These are phyloP conservation scores for Paralagenidium karlingii DNA, from an alignment of 352 stramenopile species.

Conservation along the genomic window DNA sequence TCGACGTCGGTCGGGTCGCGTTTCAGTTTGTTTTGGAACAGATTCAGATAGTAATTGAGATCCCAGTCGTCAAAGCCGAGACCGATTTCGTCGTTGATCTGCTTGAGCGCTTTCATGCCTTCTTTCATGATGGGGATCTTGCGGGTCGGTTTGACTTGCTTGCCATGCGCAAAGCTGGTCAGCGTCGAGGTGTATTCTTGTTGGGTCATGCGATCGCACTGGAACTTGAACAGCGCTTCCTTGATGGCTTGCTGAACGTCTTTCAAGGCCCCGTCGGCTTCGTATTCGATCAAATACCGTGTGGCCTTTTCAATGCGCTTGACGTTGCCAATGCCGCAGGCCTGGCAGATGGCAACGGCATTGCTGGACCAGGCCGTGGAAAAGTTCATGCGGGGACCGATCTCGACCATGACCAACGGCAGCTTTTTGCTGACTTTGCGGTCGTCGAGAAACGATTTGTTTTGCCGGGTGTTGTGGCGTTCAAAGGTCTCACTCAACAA, in stretches of 20 bases:
- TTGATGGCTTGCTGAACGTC: constrained; percentile 25
- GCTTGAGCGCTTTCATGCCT: constrained; percentile 89
- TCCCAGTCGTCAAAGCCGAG: constrained; percentile 99
- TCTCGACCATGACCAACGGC: constrained; percentile 78
- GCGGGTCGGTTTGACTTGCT: constrained; percentile 67
- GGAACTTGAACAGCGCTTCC: constrained; percentile 36
- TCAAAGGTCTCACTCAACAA: constrained; percentile 96
- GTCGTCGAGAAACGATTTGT: constrained; percentile 40
- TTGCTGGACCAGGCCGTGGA: constrained; percentile 98
- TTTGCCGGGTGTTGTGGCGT: constrained; percentile 54
- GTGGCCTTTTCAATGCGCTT: constrained; percentile 91
- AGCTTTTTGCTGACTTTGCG: constrained; percentile 11
- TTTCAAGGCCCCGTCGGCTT: constrained; percentile 2
- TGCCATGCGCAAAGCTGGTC: constrained; percentile 81
- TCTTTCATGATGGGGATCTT: constrained; percentile 92
- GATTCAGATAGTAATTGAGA: constrained; percentile 95
- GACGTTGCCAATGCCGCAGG: constrained; percentile 84
- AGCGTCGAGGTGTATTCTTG: constrained; percentile 87
- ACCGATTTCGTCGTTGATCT: constrained; percentile 91
- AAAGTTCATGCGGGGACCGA: constrained; percentile 97
- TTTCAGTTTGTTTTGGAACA: constrained; percentile 95
- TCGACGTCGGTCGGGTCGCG: constrained; percentile 98
- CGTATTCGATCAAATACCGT: constrained; percentile 80
- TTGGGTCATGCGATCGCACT: constrained; percentile 98
- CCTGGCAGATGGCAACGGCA: constrained; percentile 93